These are phyloP conservation scores for Benincasa hispida DNA, from an alignment of 306 rosid genomes.

Conservation along the genomic window DNA sequence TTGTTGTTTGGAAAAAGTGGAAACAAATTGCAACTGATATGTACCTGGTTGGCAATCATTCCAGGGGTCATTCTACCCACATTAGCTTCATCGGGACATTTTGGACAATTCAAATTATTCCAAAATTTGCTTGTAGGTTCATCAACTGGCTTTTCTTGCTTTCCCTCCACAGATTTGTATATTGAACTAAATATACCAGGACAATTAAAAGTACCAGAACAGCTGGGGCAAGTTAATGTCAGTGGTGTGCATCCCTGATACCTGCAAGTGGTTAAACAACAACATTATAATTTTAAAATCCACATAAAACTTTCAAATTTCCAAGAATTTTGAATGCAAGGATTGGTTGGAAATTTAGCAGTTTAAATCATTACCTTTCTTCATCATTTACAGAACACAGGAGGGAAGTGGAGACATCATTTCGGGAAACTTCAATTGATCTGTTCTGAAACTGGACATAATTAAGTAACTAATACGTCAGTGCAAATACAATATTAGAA, in stretches of 20 bases:
- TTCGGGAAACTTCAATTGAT: conserved; percentile 45
- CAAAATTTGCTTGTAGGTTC: conserved; percentile 45
- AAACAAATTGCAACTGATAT: not conserved
- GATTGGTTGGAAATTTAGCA: not conserved
- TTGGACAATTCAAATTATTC: conserved; percentile 53
- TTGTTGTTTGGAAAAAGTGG: not conserved
- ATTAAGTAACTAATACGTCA: not conserved
- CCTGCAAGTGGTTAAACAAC: conserved; percentile 31
- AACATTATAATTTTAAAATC: not conserved
- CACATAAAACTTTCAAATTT: not conserved
- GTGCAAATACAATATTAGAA: not conserved
- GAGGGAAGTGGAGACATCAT: conserved; percentile 51
- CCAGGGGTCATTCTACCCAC: conserved; percentile 58
- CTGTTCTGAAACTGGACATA: conserved; percentile 52
- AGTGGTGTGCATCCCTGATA: conserved; percentile 66
- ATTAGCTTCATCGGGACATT: conserved; percentile 56
- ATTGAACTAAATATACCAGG: conserved; percentile 53
- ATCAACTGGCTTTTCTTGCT: conserved; percentile 23
- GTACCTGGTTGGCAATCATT: conserved; percentile 81
- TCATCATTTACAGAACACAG: conserved; percentile 45
- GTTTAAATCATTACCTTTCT: conserved; percentile 45
- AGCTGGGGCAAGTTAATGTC: conserved; percentile 74
- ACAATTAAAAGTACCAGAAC: conserved; percentile 58
- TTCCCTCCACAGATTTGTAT: conserved; percentile 34
- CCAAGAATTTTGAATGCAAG: conserved; percentile 1